A percentile compares a stretch with the other conserved stretches of the same genome.
These are phyloP conservation scores for Truncatella angustata DNA, from an alignment of 2,329 filamentous ascomycete species.

Conservation along the genomic window DNA sequence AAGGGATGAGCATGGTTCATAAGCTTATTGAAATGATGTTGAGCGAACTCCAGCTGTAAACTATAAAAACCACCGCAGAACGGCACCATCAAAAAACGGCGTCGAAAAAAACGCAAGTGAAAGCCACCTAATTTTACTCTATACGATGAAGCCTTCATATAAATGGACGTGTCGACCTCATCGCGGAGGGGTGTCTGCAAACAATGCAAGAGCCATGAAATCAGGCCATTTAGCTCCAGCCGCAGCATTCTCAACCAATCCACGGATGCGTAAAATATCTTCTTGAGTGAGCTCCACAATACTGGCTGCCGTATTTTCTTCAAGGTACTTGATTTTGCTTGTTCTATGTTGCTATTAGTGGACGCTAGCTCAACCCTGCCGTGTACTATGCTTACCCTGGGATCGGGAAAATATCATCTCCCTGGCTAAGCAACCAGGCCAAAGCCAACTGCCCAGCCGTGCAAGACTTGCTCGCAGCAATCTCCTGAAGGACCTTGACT, in stretches of 20 bases:
- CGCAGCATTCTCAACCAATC: background rate
- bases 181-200: background rate
- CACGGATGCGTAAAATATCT: background rate
- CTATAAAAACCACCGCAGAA: too few relatives aligned
- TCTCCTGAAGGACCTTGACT: slow-evolving; percentile 44
- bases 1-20: too few relatives aligned
- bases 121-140: too few relatives aligned
- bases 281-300: background rate
- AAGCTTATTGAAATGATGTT: too few relatives aligned
- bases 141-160: too few relatives aligned
- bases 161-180: too few relatives aligned
- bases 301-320: slow-evolving; percentile 37
- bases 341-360: slow-evolving; percentile 24
- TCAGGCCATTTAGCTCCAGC: background rate
- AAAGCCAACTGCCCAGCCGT: slow-evolving; percentile 59
- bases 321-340: slow-evolving; percentile 43
- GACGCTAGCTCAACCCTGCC: background rate
- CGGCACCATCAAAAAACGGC: too few relatives aligned
- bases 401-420: slow-evolving; percentile 59
- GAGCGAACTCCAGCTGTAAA: too few relatives aligned
- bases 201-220: background rate
- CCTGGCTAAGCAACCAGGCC: slow-evolving; percentile 62
- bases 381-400: slow-evolving; percentile 33
- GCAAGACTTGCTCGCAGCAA: slow-evolving; percentile 52
- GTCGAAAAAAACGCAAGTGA: too few relatives aligned